phyloP scores from a whole-genome alignment of 352 stramenopile genomes.

The Aphanomyces astaci region DNA sequence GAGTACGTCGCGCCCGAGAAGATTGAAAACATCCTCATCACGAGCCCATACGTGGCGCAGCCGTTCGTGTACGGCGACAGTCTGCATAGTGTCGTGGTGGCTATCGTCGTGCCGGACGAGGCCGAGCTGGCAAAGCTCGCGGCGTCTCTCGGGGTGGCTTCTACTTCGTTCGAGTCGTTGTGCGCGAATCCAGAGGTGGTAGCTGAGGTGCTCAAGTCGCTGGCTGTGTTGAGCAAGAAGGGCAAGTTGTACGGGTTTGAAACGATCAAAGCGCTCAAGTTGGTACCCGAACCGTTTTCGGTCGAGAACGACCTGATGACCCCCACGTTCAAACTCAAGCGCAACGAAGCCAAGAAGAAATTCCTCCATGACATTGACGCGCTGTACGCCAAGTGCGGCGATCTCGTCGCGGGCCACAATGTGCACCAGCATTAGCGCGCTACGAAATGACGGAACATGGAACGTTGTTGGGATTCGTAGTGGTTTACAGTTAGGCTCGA shows the following conservation, averaged over 20 bases:
- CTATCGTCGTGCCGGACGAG: slow-evolving; percentile 90
- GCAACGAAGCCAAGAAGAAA: slow-evolving; percentile 77
- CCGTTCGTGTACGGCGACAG: slow-evolving; percentile 94
- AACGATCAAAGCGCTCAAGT: slow-evolving; percentile 78
- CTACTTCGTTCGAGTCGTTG: slow-evolving; percentile 15
- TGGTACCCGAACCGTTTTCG: slow-evolving; percentile 81
- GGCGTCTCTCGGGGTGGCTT: not conserved
- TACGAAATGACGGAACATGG: not conserved
- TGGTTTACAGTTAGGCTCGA: too few species aligned
- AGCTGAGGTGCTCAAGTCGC: slow-evolving; percentile 62
- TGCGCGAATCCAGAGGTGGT: slow-evolving; percentile 30
- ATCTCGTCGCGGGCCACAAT: slow-evolving; percentile 20
- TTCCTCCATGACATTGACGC: slow-evolving; percentile 72
- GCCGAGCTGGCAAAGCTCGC: slow-evolving; percentile 47
- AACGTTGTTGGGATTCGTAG: not conserved
- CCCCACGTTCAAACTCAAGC: slow-evolving; percentile 96
- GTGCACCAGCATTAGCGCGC: slow-evolving; percentile 11
- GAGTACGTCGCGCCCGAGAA: slow-evolving; percentile 96
- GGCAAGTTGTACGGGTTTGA: slow-evolving; percentile 89
- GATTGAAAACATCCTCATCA: slow-evolving; percentile 92
- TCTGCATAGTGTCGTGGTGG: slow-evolving; percentile 89
- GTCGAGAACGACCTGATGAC: slow-evolving; percentile 90
- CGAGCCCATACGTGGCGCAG: slow-evolving; percentile 86
- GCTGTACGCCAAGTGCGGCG: slow-evolving; percentile 54
- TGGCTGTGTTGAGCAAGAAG: slow-evolving; percentile 52